Evolutionary conservation across 2,329 filamentous ascomycete genomes (phyloP), one percentile per base, ranked within the genome.

Genomic region (Furcasterigmium furcatum): DNA sequence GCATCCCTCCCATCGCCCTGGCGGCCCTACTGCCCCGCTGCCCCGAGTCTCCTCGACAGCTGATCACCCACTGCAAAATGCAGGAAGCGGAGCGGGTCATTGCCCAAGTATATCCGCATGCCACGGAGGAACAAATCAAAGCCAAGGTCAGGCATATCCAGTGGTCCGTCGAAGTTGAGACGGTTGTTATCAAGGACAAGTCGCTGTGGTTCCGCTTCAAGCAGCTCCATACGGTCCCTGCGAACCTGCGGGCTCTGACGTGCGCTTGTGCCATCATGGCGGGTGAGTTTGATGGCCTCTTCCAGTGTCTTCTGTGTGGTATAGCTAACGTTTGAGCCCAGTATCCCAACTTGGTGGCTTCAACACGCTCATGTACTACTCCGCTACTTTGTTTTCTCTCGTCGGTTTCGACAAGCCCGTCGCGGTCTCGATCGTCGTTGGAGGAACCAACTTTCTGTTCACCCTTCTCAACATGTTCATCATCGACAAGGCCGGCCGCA

Each of bases 361-460:
- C 41, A 57, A 57, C 22, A 55, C 53, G 2, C 44, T 57, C 38
- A 57, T 57, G 54, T 57, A 57, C 25, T 57, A 57, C 30, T 52
- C 49, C 4, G 46, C 42, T 10, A 53, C 51, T 1, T 45, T 56
- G 1, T 79, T 79, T 52, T 57, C 63, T 1, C 67, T 77, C 5
- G 73, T 77, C 21, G 74, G 74, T 0, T 77, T 78, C 55, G 58
- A 63, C 19, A 73, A 77, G 43, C 70, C 74, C 0, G 66, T 70
- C 0, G 72, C 72, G 1, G 74, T 78, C 14, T 68, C 65, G 0
- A 67, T 66, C 9, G 62, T 73, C 43, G 65, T 74, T 35, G 70
- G 68, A 5, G 70, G 58, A 4, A 72, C 70, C 13, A 74, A 74
- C 45, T 77, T 76, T 50, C 54, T 78, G 43, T 75, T 78, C 56